Evolutionary conservation across 208 protist species (phyloP), one percentile per base, ranked within the genome.

Genomic region (Blechomonas ayalai): DNA sequence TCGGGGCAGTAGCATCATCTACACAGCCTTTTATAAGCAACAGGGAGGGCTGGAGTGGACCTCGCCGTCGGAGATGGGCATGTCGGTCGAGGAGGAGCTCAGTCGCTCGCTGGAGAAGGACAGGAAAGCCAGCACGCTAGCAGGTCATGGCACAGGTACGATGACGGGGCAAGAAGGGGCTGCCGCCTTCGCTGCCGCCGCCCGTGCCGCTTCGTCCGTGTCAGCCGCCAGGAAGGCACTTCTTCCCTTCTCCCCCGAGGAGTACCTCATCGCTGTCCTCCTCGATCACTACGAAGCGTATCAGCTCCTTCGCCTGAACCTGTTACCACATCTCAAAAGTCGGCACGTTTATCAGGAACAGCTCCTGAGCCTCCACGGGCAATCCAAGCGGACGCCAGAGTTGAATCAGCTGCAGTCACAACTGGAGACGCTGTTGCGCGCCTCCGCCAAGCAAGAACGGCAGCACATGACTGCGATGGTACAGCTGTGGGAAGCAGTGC

Each of bases 201-300:
- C 12, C 10, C 31, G 10, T 34, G 12, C n/a, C 12, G n/a, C 53
- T 16, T 49, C 68, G 19, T 70, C 71, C 29, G 27, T 42, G 10
- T 51, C 60, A 9, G 59, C 71, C 15, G 38, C 40, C 8, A 39
- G 49, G 41, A 39, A 47, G 49, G 47, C 52, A 2, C 46, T 71
- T 27, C 27, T 90, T 0, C 37, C 49, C 42, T 90, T 85, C 52
- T 68, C 52, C 10, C 58, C 46, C 6, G 75, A 85, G 40, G 60
- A 70, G 15, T 63, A 67, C 50, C 62, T 90, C 23, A 56, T 70
- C 9, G 64, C 81, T 0, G 38, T 62, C 5, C 64, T 90, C 33
- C 59, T 90, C 19, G 67, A 84, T 34, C 71, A 80, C 47, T 90
- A 90, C 54, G 81, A 90, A 47, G 62, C 58, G 36, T 90, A 90